A percentile compares a stretch with the other conserved stretches of the same genome.
Evolutionary conservation across 345 rosid genomes (phyloP).

Genomic region (Citrus reticulata): DNA sequence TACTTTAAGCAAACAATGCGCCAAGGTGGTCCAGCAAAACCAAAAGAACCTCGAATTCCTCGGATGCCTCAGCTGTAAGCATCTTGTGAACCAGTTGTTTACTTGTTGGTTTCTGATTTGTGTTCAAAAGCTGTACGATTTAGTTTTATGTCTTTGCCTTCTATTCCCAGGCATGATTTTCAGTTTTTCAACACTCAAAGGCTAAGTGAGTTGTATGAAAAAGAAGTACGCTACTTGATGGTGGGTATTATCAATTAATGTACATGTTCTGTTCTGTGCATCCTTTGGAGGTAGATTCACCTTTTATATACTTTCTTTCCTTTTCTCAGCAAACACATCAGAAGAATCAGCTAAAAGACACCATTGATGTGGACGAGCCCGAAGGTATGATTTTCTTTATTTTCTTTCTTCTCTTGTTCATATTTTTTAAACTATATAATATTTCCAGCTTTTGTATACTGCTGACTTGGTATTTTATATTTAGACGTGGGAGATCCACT

Average conservation of each 20-base stretch:
- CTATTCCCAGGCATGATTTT: conserved; percentile 75
- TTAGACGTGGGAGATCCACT: conserved; percentile 83
- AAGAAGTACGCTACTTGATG: conserved; percentile 96
- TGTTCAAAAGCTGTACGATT: conserved; percentile 7
- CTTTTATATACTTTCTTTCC: not conserved
- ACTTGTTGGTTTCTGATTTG: not conserved
- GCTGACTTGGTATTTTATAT: conserved; percentile 23
- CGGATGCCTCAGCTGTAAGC: conserved; percentile 98
- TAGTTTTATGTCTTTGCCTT: not conserved
- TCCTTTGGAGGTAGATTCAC: not conserved
- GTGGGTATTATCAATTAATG: conserved; percentile 38
- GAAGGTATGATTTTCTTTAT: conserved; percentile 53
- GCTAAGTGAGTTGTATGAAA: conserved; percentile 92
- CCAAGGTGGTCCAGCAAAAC: conserved; percentile 90
- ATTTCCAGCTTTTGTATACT: not conserved
- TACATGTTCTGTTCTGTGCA: not conserved
- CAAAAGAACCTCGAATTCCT: conserved; percentile 96
- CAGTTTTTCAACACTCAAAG: conserved; percentile 97
- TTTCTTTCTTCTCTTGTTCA: too few relatives aligned
- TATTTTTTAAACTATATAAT: not conserved
- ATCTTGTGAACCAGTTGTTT: conserved; percentile 9
- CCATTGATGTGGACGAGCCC: conserved; percentile 95
- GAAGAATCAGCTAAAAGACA: conserved; percentile 90
- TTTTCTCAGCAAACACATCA: conserved; percentile 88
- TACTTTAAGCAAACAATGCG: conserved; percentile 97